Percentiles rank a stretch among this genome's conserved stretches.
Conservation (phyloP, 2,329 filamentous ascomycete genomes). For the Fusarium nematophilum region DNA sequence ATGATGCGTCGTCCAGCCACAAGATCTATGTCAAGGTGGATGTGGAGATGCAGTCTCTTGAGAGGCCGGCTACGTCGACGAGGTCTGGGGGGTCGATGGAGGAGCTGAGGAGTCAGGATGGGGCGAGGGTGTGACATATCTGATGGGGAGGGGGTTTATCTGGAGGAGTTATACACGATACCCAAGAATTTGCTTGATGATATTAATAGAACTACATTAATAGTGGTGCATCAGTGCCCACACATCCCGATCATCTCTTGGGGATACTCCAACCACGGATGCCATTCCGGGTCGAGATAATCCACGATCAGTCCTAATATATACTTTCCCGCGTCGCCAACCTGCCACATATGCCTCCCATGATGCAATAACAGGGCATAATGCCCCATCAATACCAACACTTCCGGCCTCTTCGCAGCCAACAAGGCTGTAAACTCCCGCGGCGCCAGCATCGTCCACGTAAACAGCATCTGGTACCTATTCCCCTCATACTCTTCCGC, state of each 20-base stretch:
- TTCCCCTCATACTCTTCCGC: background rate
- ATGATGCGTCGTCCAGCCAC: slow-evolving; percentile 19
- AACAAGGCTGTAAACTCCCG: slow-evolving; percentile 10
- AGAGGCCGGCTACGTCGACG: background rate
- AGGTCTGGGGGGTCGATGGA: too few relatives aligned
- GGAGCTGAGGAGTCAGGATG: too few relatives aligned
- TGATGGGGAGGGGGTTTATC: too few relatives aligned
- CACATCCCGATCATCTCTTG: background rate
- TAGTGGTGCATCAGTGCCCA: too few relatives aligned
- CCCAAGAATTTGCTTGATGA: too few relatives aligned
- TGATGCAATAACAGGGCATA: slow-evolving; percentile 27
- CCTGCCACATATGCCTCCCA: slow-evolving; percentile 20
- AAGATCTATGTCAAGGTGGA: slow-evolving; percentile 26
- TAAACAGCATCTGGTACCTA: slow-evolving; percentile 26
- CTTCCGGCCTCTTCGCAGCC: background rate
- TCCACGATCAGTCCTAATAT: slow-evolving; percentile 11
- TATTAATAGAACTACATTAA: too few relatives aligned
- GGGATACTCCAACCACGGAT: slow-evolving; percentile 18
- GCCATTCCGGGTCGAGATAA: slow-evolving; percentile 21
- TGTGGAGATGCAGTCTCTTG: slow-evolving; percentile 26
- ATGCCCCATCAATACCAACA: slow-evolving; percentile 10
- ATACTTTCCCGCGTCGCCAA: slow-evolving; percentile 16
- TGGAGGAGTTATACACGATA: too few relatives aligned
- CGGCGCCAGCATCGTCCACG: slow-evolving; percentile 26
- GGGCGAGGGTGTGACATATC: too few relatives aligned